phyloP scores from a whole-genome alignment of 2,329 filamentous ascomycete genomes.

The Colletotrichum shisoi region DNA sequence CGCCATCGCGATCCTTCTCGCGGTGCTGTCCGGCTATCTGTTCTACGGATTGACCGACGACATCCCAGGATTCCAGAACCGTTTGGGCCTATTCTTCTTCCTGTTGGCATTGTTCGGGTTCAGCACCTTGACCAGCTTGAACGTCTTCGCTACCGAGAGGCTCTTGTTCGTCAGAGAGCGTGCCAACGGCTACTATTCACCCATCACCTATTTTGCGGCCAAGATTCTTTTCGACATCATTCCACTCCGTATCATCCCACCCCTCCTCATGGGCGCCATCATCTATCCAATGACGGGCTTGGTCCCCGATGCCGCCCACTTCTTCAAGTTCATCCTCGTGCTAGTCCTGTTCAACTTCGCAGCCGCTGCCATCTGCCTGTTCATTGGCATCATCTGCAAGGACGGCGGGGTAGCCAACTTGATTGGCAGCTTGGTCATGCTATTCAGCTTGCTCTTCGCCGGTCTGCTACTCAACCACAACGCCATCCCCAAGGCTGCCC shows the following conservation, averaged over 20 bases:
- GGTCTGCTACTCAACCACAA: constrained; percentile 94
- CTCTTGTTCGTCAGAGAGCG: constrained; percentile 91
- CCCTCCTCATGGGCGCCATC: constrained; percentile 93
- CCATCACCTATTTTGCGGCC: constrained; percentile 89
- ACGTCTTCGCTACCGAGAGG: constrained; percentile 89
- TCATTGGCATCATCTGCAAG: constrained; percentile 94
- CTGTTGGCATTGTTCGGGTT: constrained; percentile 95
- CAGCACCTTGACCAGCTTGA: constrained; percentile 91
- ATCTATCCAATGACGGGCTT: constrained; percentile 98
- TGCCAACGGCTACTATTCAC: constrained; percentile 95
- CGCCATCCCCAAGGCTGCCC: constrained; percentile 81
- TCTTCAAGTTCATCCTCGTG: constrained; percentile 89
- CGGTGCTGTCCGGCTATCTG: constrained; percentile 91
- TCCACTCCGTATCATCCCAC: constrained; percentile 90
- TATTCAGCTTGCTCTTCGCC: constrained; percentile 94
- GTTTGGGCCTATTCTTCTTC: constrained; percentile 97
- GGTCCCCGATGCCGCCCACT: constrained; percentile 80
- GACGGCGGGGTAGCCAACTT: constrained; percentile 91
- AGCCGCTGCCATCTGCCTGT: constrained; percentile 90
- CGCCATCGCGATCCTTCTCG: constrained; percentile 92
- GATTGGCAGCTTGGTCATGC: constrained; percentile 93
- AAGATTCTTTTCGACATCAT: constrained; percentile 99
- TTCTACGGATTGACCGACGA: constrained; percentile 97
- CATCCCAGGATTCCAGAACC: constrained; percentile 96
- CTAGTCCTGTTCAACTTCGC: constrained; percentile 96